phyloP scores from a whole-genome alignment of 2,329 filamentous ascomycete species.

The Calonectria henricotiae region DNA sequence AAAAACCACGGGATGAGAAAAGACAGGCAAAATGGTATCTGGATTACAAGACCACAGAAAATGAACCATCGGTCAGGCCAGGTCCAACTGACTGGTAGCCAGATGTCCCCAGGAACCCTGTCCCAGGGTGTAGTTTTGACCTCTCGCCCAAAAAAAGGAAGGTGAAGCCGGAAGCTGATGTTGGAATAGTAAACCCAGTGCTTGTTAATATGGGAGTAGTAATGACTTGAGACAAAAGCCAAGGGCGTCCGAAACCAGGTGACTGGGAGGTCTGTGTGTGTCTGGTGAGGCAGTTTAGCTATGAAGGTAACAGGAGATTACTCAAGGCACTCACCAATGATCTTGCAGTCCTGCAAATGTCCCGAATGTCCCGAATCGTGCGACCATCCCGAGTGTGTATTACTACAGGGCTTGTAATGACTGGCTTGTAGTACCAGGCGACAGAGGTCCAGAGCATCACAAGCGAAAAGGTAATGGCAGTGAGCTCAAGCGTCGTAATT shows the following conservation, averaged over 20 bases:
- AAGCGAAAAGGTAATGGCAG: conserved; percentile 27
- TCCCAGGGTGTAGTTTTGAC: conserved; percentile 31
- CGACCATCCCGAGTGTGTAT: neutral
- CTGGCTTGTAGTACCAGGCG: conserved; percentile 42
- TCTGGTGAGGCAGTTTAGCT: neutral
- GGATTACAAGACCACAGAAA: neutral
- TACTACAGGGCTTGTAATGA: conserved; percentile 26
- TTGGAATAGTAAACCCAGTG: conserved; percentile 40
- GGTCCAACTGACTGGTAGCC: conserved; percentile 5
- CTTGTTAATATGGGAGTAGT: conserved; percentile 31
- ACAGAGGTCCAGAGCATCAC: conserved; percentile 38
- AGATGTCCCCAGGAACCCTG: conserved; percentile 30
- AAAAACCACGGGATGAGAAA: conserved; percentile 36
- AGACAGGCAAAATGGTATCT: conserved; percentile 28
- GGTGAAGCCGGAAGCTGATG: conserved; percentile 17
- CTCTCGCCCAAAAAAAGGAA: conserved; percentile 35
- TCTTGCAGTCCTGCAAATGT: no score
- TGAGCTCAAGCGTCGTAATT: conserved; percentile 40
- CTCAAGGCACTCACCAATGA: conserved; percentile 9
- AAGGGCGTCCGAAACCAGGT: conserved; percentile 29
- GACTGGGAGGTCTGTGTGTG: neutral
- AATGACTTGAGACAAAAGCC: conserved; percentile 38
- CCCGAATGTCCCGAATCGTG: neutral
- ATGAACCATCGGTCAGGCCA: conserved; percentile 31
- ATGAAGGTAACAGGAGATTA: neutral